Percentiles rank a stretch among this genome's conserved stretches.
Conservation (phyloP, 2,329 filamentous ascomycete genomes). For the Botryotinia calthae region DNA sequence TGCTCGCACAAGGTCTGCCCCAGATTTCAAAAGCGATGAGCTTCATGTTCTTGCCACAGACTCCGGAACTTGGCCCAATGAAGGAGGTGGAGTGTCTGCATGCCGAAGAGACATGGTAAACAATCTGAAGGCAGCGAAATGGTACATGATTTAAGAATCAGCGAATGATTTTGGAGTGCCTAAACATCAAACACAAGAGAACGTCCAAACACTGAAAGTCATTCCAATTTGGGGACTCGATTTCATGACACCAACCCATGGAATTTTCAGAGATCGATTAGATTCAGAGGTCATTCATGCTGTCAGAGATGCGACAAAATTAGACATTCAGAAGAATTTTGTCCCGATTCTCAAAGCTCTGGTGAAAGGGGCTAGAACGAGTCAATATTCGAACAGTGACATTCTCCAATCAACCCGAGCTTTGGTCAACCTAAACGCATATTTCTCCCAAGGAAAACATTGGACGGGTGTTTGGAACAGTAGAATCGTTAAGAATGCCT, state of each 20-base stretch:
- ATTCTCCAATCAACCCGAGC: constrained; percentile 41
- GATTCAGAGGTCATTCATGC: constrained; percentile 48
- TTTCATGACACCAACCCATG: constrained; percentile 49
- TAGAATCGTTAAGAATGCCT: constrained; percentile 46
- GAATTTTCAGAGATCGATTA: constrained; percentile 48
- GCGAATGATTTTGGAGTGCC: constrained; percentile 51
- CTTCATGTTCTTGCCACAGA: constrained; percentile 45
- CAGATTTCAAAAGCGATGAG: constrained; percentile 24
- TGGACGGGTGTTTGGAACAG: constrained; percentile 49
- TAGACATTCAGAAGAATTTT: constrained; percentile 52
- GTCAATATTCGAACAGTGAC: constrained; percentile 46
- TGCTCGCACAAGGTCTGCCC: constrained; percentile 38
- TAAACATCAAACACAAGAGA: constrained; percentile 49
- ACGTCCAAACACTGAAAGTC: constrained; percentile 49
- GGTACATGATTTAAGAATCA: constrained; percentile 52
- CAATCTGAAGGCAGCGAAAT: constrained; percentile 47
- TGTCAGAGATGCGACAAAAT: constrained; percentile 43
- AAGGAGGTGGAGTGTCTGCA: constrained; percentile 48
- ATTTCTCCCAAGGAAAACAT: constrained; percentile 42
- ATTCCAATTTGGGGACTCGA: constrained; percentile 52
- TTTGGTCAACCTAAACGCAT: constrained; percentile 33
- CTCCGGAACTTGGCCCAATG: constrained; percentile 37
- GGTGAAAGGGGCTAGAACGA: constrained; percentile 50
- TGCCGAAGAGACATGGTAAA: constrained; percentile 52
- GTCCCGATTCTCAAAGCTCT: constrained; percentile 51